phyloP scores from a whole-genome alignment of 2,329 filamentous ascomycete genomes.

The Blastomyces gilchristii region DNA sequence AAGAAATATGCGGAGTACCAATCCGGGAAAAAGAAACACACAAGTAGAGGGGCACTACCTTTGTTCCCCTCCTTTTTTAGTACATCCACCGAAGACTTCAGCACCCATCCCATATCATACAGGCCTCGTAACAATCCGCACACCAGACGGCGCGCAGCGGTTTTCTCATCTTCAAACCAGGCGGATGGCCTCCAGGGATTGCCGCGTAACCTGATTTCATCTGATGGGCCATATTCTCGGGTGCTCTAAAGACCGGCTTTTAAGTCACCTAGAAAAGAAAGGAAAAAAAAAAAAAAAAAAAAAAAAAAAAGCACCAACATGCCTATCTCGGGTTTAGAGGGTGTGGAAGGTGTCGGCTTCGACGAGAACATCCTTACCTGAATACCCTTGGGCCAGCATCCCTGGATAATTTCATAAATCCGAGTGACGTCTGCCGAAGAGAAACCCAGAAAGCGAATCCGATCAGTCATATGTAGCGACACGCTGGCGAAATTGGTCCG shows the following conservation, averaged over 20 bases:
- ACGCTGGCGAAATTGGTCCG: conserved; percentile 21
- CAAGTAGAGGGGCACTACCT: conserved; percentile 4
- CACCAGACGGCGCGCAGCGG: conserved; percentile 24
- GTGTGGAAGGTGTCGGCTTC: not conserved
- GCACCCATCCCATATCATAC: conserved; percentile 30
- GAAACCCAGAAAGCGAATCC: conserved; percentile 31
- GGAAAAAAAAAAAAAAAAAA: too few species aligned
- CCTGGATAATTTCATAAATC: not conserved
- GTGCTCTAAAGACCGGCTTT: conserved; percentile 6
- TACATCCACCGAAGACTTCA: conserved; percentile 29
- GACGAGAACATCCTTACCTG: not conserved
- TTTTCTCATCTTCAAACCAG: conserved; percentile 20
- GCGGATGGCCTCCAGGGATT: conserved; percentile 26
- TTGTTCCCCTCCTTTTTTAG: conserved; percentile 19
- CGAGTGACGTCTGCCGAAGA: conserved; percentile 18
- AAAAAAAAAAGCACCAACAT: not conserved
- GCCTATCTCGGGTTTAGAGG: not conserved
- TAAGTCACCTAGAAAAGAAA: not conserved
- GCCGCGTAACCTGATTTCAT: conserved; percentile 31
- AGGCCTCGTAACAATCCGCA: conserved; percentile 25
- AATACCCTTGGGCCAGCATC: conserved; percentile 5
- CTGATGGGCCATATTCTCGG: conserved; percentile 24
- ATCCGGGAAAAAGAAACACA: conserved; percentile 10
- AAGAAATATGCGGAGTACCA: not conserved
- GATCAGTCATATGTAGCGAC: conserved; percentile 24